Evolutionary conservation across 768 basidiomycete genomes (phyloP).

Genomic region (Lyophyllum shimeji): DNA sequence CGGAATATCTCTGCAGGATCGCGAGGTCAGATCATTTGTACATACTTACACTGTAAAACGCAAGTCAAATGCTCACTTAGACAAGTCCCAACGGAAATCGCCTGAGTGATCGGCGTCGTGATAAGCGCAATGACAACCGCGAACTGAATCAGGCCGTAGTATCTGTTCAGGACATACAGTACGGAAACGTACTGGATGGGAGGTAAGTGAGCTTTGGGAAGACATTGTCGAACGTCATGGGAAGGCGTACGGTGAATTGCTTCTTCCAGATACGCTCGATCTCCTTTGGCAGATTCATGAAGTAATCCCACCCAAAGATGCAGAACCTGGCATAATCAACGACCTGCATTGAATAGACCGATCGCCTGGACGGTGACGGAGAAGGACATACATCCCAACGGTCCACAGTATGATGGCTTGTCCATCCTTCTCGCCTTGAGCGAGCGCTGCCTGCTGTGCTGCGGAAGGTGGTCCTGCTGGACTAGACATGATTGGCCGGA

Average conservation of each 20-base stretch:
- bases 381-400: slow-evolving; percentile 22
- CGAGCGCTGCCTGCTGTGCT: slow-evolving; percentile 17
- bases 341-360: slow-evolving; percentile 3
- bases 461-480: slow-evolving; percentile 9
- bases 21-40: not conserved
- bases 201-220: not conserved
- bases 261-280: slow-evolving; percentile 24
- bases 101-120: slow-evolving; percentile 16
- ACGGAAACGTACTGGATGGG: slow-evolving; percentile 13
- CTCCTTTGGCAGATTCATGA: slow-evolving; percentile 24
- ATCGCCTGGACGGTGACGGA: not conserved
- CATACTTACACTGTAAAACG: not conserved
- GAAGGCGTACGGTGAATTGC: slow-evolving; percentile 18
- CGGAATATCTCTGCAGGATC: slow-evolving; percentile 17
- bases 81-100: slow-evolving; percentile 16
- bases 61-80: slow-evolving; percentile 10
- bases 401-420: slow-evolving; percentile 23
- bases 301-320: slow-evolving; percentile 27
- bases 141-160: slow-evolving; percentile 24
- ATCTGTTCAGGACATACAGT: slow-evolving; percentile 23
- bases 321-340: slow-evolving; percentile 20
- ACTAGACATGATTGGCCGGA: not conserved
- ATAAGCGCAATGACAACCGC: slow-evolving; percentile 10
- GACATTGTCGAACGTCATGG: not conserved
- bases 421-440: slow-evolving; percentile 18